Conservation (phyloP, 768 basidiomycete species). For the Podaxis sp. region DNA sequence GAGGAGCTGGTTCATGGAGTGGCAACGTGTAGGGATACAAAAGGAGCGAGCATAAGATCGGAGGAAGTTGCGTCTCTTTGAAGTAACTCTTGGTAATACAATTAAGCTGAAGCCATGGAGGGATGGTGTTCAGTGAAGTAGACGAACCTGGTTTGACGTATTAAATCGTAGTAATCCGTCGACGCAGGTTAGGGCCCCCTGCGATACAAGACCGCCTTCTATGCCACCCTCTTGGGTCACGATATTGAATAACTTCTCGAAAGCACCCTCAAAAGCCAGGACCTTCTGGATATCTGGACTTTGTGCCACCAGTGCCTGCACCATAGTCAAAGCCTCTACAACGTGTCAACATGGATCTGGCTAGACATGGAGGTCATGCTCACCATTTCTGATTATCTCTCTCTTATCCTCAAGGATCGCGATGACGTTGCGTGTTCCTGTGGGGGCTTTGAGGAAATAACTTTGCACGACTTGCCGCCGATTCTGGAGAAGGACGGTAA, state of each 20-base stretch:
- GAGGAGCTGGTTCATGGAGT: slow-evolving; percentile 59
- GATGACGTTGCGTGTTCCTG: slow-evolving; percentile 73
- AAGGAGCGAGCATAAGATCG: slow-evolving; percentile 64
- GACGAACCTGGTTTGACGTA: slow-evolving; percentile 84
- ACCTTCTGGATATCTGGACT: slow-evolving; percentile 96
- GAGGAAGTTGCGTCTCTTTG: slow-evolving; percentile 78
- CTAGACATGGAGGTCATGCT: slow-evolving; percentile 22
- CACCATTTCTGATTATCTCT: slow-evolving; percentile 89
- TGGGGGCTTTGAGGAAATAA: slow-evolving; percentile 87
- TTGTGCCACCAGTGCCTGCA: slow-evolving; percentile 78
- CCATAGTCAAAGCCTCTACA: slow-evolving; percentile 79
- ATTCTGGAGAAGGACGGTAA: slow-evolving; percentile 79
- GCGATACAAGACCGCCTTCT: slow-evolving; percentile 85
- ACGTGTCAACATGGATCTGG: slow-evolving; percentile 1
- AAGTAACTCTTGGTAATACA: slow-evolving; percentile 79
- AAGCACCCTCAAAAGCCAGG: slow-evolving; percentile 94
- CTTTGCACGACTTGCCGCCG: slow-evolving; percentile 79
- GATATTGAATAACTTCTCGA: slow-evolving; percentile 92
- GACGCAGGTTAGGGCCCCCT: slow-evolving; percentile 83
- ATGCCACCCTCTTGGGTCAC: slow-evolving; percentile 87
- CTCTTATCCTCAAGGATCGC: slow-evolving; percentile 79
- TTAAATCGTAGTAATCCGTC: slow-evolving; percentile 91
- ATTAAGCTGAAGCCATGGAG: slow-evolving; percentile 19
- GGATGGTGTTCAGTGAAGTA: background rate
- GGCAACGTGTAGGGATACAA: slow-evolving; percentile 69